Evolutionary conservation across 177 flowering plant species (phyloP).

Genomic region (Vitis hybrid): DNA sequence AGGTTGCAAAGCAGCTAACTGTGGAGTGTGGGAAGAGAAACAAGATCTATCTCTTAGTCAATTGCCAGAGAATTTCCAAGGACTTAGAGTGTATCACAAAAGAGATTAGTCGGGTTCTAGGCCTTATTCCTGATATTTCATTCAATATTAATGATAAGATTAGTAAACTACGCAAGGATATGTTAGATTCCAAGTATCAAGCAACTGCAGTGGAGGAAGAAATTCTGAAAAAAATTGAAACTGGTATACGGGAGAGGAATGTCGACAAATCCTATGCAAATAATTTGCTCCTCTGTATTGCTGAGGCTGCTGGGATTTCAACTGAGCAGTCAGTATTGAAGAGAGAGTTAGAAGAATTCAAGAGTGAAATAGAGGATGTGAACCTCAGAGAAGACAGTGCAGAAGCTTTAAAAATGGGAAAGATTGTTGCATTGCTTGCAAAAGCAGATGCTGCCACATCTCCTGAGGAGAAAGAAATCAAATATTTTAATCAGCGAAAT

Average conservation of each 20-base stretch:
- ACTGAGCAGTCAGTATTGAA: conserved; percentile 33
- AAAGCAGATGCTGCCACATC: conserved; percentile 49
- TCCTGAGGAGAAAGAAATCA: conserved; percentile 38
- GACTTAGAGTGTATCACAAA: conserved; percentile 33
- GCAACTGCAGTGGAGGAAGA: conserved; percentile 39
- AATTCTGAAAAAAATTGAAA: conserved; percentile 46
- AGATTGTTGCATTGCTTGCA: conserved; percentile 51
- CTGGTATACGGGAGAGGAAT: conserved; percentile 47
- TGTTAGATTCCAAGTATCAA: conserved; percentile 39
- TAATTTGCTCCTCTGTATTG: conserved; percentile 38
- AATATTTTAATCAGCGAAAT: conserved; percentile 38
- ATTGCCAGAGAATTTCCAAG: conserved; percentile 34
- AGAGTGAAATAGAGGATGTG: conserved; percentile 42
- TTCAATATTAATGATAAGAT: conserved; percentile 31
- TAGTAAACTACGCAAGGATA: conserved; percentile 23
- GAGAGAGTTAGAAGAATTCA: conserved; percentile 51
- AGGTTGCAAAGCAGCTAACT: conserved; percentile 29
- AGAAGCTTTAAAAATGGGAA: conserved; percentile 58
- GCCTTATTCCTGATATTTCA: conserved; percentile 41
- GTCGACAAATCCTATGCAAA: conserved; percentile 46
- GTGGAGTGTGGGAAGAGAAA: conserved; percentile 42
- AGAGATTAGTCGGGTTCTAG: conserved; percentile 42
- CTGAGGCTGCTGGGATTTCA: conserved; percentile 45
- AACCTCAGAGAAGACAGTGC: conserved; percentile 42
- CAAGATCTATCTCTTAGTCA: conserved; percentile 42